Evolutionary conservation across 352 stramenopile genomes (phyloP).

Genomic region (Globisporangium orthogonon): DNA sequence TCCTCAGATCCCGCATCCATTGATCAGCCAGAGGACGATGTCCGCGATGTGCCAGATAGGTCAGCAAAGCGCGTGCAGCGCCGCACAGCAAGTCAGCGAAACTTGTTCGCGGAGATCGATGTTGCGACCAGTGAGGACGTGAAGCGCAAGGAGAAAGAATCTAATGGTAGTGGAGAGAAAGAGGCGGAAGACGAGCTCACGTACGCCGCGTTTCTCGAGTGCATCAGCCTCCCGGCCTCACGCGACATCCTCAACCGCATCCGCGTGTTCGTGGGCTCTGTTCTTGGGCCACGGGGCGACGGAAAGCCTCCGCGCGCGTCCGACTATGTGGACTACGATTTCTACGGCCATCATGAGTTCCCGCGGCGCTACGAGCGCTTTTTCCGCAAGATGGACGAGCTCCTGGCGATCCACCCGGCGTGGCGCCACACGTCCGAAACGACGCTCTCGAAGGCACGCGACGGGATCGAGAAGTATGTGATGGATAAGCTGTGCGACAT

Average conservation of each 20-base stretch:
- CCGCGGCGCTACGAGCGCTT: conserved; percentile 58
- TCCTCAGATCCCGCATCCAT: neutral
- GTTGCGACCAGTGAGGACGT: conserved; percentile 12
- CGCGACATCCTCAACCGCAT: conserved; percentile 70
- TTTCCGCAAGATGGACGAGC: conserved; percentile 66
- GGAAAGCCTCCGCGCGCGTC: conserved; percentile 52
- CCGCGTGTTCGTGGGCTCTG: conserved; percentile 68
- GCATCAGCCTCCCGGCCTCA: conserved; percentile 61
- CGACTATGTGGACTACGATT: conserved; percentile 78
- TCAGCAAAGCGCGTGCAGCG: neutral
- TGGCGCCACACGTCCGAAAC: conserved; percentile 64
- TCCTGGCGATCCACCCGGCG: conserved; percentile 39
- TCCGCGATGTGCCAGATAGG: neutral
- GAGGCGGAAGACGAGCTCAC: conserved; percentile 44
- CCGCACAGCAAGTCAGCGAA: conserved; percentile 29
- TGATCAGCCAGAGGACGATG: conserved; percentile 5
- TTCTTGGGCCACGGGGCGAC: conserved; percentile 71
- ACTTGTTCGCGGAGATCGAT: conserved; percentile 58
- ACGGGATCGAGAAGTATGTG: conserved; percentile 90
- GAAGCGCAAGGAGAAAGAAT: conserved; percentile 27
- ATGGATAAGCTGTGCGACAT: conserved; percentile 87
- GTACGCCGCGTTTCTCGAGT: conserved; percentile 75
- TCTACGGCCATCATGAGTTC: conserved; percentile 73
- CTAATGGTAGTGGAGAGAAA: conserved; percentile 13
- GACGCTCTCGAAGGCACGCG: conserved; percentile 55